Evolutionary conservation across 2,329 filamentous ascomycete species (phyloP).

Genomic region (Metarhizium sp.): DNA sequence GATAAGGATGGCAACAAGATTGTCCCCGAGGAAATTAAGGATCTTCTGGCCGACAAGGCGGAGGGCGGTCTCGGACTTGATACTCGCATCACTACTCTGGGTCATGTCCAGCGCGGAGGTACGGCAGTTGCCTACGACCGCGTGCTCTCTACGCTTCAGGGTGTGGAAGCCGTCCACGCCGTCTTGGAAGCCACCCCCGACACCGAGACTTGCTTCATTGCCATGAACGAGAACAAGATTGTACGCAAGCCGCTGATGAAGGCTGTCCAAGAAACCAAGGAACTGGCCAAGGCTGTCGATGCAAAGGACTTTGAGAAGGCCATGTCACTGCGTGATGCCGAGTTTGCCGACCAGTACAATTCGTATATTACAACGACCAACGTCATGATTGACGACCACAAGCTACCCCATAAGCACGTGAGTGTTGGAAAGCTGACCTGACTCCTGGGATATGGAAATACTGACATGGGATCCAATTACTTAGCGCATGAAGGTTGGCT

Average conservation of each 20-base stretch:
- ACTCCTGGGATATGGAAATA: not conserved
- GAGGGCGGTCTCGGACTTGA: constrained; percentile 64
- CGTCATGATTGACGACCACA: constrained; percentile 58
- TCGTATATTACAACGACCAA: constrained; percentile 89
- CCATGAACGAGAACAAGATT: constrained; percentile 97
- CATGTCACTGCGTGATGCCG: constrained; percentile 81
- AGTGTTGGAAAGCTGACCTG: constrained; percentile 14
- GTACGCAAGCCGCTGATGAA: constrained; percentile 81
- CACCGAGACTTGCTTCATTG: constrained; percentile 88
- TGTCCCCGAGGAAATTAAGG: constrained; percentile 69
- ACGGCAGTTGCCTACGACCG: constrained; percentile 89
- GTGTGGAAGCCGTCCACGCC: constrained; percentile 86
- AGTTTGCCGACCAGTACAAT: constrained; percentile 86
- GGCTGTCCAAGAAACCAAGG: constrained; percentile 77
- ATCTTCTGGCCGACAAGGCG: constrained; percentile 70
- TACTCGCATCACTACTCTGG: constrained; percentile 87
- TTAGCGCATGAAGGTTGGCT: constrained; percentile 83
- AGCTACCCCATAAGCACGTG: constrained; percentile 63
- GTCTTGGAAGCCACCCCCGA: constrained; percentile 84
- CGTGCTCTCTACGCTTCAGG: constrained; percentile 86
- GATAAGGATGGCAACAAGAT: constrained; percentile 81
- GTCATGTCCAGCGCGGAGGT: constrained; percentile 95
- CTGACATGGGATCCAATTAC: constrained; percentile 16
- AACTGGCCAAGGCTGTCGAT: constrained; percentile 73
- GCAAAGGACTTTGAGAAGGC: constrained; percentile 78